Base-by-base conservation (phyloP, 73 alveolate genomes). In the Tetrahymena borealis region DNA sequence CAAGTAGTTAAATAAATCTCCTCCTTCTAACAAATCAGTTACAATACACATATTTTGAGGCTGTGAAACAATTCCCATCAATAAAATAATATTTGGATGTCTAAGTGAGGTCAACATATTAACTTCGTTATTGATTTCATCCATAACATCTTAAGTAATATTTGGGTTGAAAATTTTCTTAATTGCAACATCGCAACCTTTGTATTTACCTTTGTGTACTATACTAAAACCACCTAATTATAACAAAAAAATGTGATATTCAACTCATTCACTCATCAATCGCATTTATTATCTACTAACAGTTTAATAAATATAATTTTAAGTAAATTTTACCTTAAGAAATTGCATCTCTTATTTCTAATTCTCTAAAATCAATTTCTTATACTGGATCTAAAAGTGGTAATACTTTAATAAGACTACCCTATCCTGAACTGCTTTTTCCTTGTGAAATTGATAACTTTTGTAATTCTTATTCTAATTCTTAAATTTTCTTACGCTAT, bases 171-270 rank as follows among this genome's bases (percentile, higher is more conserved):
- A 97, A 79, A 98, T 97, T 78, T 97, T 97, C 95, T 98, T 98
- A 39, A 98, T 96, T 11, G 99, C 99, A 79, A 93, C 99, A 18
- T 96, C 97, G 16, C 99, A 96, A 24, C 99, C 98, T 42, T 97
- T 94, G 94, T 97, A 96, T 36, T 91, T 94, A 13, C 99, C 99
- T 90, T 96, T 98, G 90, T 95, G 99, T 90, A 98, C 98, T 90
- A 98, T 99, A 79, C 99, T 94, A 95, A 98, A 98, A 7, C 99
- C 99, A 20, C 99, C 99, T 94, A n/a, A n/a, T n/a, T n/a, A 24
- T 20, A 60, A 60, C 98, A 97, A 15, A 98, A 97, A 85, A 98
- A 97, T 90, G 97, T 94, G 39, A 97, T 98, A 33, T 98, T 98
- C 32, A 97, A 91, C 33, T 96, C 97, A 42, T 97, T 92, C 38